A percentile compares a stretch with the other conserved stretches of the same genome.
phyloP scores from a whole-genome alignment of 371 early-diverging fungal genomes.

The Spraguea lophii region DNA sequence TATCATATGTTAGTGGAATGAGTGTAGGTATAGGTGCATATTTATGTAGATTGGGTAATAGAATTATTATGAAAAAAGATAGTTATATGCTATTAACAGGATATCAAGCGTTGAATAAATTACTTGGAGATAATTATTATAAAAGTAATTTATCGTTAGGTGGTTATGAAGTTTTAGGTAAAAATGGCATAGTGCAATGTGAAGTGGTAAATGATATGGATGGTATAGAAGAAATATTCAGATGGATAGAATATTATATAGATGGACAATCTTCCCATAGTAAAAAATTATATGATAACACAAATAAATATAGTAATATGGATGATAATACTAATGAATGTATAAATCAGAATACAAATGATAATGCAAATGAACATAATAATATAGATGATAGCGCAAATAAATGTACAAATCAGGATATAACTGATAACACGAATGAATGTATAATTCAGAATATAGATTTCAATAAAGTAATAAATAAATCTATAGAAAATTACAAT shows the following conservation, averaged over 20 bases:
- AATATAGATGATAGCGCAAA: neutral
- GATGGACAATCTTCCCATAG: neutral
- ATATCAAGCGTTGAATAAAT: constrained; percentile 84
- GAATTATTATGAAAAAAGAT: constrained; percentile 80
- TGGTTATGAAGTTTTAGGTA: constrained; percentile 88
- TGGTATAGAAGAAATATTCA: constrained; percentile 67
- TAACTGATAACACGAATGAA: no score
- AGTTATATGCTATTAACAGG: constrained; percentile 91
- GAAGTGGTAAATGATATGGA: constrained; percentile 74
- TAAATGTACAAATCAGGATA: neutral
- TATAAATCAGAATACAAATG: neutral
- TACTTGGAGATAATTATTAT: constrained; percentile 85
- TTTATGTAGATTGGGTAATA: constrained; percentile 82
- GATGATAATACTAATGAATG: no score
- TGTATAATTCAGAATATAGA: no score
- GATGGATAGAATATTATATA: constrained; percentile 53
- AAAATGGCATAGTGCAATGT: constrained; percentile 84
- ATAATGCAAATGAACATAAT: no score
- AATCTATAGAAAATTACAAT: constrained; percentile 1
- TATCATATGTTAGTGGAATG: constrained; percentile 80
- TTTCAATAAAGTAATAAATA: no score
- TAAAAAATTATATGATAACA: neutral
- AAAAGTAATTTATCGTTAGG: constrained; percentile 87
- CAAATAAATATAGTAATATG: constrained; percentile 47
- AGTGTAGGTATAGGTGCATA: constrained; percentile 95